A percentile compares a stretch with the other conserved stretches of the same genome.
Conservation (phyloP, 116 monocot genomes). For the Cymodocea nodosa region DNA sequence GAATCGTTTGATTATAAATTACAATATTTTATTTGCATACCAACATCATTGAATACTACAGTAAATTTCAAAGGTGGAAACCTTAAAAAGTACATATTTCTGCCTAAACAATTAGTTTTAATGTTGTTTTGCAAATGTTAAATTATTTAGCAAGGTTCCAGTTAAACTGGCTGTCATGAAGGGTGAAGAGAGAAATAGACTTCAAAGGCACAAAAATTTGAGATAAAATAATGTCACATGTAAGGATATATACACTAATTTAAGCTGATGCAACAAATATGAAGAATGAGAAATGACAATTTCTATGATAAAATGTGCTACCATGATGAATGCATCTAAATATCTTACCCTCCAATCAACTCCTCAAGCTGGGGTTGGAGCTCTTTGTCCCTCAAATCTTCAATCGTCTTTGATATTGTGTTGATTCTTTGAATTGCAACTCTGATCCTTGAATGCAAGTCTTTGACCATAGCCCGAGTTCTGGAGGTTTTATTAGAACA, state of each 20-base stretch:
- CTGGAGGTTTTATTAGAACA: conserved; percentile 43
- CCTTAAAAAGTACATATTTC: no score
- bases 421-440: conserved; percentile 88
- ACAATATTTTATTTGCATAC: no score
- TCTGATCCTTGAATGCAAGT: conserved; percentile 75
- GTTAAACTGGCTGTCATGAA: background rate
- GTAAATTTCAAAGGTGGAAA: no score
- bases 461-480: conserved; percentile 79
- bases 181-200: background rate
- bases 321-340: background rate
- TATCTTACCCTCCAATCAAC: conserved; percentile 69
- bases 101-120: background rate
- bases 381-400: conserved; percentile 84
- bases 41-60: no score
- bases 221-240: background rate
- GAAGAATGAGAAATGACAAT: no score
- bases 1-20: no score
- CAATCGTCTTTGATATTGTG: conserved; percentile 76
- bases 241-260: no score
- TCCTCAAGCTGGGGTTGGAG: conserved; percentile 93
- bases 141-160: background rate
- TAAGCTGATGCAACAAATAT: no score
- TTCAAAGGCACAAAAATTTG: background rate
- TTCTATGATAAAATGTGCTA: no score
- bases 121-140: background rate